Evolutionary conservation across 768 basidiomycete genomes (phyloP).

Genomic region (Tylopilus vinaceipallidus): DNA sequence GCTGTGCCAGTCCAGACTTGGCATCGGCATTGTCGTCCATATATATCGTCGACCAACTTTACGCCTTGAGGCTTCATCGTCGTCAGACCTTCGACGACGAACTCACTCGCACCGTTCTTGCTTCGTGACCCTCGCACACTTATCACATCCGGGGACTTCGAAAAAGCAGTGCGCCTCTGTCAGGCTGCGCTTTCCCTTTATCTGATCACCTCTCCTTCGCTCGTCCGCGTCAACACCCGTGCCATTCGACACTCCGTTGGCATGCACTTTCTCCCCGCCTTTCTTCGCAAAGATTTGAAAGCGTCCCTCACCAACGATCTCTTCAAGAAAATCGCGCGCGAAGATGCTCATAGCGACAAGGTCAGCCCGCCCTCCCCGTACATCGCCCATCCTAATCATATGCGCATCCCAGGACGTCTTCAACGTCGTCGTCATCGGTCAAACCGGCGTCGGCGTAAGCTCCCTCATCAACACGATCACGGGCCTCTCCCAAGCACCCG

Average conservation of each 20-base stretch:
- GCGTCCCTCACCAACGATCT: conserved; percentile 22
- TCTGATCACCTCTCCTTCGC: conserved; percentile 6
- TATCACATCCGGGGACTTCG: conserved; percentile 6
- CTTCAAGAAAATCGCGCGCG: conserved; percentile 20
- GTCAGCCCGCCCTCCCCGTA: conserved; percentile 9
- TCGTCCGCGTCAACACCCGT: background rate
- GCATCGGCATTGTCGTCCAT: background rate
- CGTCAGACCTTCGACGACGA: conserved; percentile 9
- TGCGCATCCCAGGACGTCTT: conserved; percentile 27
- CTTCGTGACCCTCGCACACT: conserved; percentile 1
- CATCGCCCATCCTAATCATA: background rate
- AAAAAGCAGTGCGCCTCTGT: conserved; percentile 13
- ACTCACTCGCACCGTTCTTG: conserved; percentile 15
- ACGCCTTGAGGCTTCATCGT: conserved; percentile 19
- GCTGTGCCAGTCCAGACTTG: background rate
- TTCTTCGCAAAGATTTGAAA: conserved; percentile 29
- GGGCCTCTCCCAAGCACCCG: conserved; percentile 13
- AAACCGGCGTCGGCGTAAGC: conserved; percentile 37
- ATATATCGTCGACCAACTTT: conserved; percentile 8
- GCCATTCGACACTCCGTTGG: conserved; percentile 8
- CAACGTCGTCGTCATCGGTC: conserved; percentile 31
- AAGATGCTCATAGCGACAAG: conserved; percentile 24
- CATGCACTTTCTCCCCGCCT: conserved; percentile 28
- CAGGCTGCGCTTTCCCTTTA: conserved; percentile 11
- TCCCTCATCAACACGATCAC: conserved; percentile 41